Conservation (phyloP, 1,139 yeast species). For the Pichia sp. region DNA sequence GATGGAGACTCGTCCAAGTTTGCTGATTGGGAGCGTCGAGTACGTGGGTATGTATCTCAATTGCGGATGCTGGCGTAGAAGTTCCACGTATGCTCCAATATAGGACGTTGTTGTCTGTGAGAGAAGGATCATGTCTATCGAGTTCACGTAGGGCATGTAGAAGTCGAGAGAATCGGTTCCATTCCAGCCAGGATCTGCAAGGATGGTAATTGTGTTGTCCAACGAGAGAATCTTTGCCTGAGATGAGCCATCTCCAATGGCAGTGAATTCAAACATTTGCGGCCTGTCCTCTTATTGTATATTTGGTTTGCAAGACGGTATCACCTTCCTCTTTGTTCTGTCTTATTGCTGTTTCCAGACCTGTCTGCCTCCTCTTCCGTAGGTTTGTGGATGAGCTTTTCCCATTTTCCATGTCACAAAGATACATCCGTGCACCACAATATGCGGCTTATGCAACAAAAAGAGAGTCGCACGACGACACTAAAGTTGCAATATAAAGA, state of each 20-base stretch:
- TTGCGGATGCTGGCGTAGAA: constrained; percentile 61
- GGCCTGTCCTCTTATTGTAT: background rate
- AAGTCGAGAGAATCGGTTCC: constrained; percentile 34
- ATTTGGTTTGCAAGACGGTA: too few species aligned
- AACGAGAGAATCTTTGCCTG: constrained; percentile 44
- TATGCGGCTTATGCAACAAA: background rate
- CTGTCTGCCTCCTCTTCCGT: background rate
- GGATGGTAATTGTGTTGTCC: constrained; percentile 44
- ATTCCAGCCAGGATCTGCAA: constrained; percentile 76
- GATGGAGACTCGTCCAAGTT: constrained; percentile 80
- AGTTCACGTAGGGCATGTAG: constrained; percentile 33
- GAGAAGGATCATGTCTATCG: constrained; percentile 63
- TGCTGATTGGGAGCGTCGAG: constrained; percentile 83
- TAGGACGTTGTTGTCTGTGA: constrained; percentile 85
- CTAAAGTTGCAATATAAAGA: background rate
- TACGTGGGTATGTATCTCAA: constrained; percentile 71
- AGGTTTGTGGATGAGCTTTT: too few species aligned
- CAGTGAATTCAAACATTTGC: constrained; percentile 19
- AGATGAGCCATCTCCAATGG: constrained; percentile 13
- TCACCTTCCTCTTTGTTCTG: background rate
- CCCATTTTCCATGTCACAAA: background rate
- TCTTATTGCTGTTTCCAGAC: too few species aligned
- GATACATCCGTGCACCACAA: constrained; percentile 1
- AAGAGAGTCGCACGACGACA: background rate
- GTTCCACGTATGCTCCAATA: constrained; percentile 72